Base-by-base conservation (phyloP, 129 eudicot species). In the Pulicaria dysenterica region DNA sequence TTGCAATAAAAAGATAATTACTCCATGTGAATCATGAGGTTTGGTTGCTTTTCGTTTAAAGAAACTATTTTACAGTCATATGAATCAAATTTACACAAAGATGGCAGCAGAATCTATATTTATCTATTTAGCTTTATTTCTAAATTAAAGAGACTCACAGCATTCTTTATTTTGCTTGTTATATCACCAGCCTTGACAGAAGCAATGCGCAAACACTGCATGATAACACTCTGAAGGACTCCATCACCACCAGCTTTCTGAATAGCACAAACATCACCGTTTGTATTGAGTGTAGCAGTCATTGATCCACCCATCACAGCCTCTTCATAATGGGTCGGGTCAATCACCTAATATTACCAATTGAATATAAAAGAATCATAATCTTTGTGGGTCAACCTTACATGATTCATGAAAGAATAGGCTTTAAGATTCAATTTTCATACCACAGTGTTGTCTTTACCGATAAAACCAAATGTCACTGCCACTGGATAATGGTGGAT, bases 401-500 rank as follows among this genome's bases (percentile, higher is more conserved):
- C 63, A 57, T 24, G 41, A 31, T 31, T 57, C 42, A 31, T 24
- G 40, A 24, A 9, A 24, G 36, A 11, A 42, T 58, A 31, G 64
- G 16, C 16, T 31, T 11, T 58, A 58, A 11, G 41, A 34, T 34
- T 58, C 64, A 34, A 2, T 11, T 34, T 58, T 10, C 64, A 34
- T 58, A 58, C 64, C 64, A 58, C 64, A 9, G 36, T 58, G 72
- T 74, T 83, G 37, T 92, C 96, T 47, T 73, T 75, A 58, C 91
- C 88, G 11, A 92, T 63, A 75, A 89, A 92, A 16, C 85, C 98
- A 78, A 92, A 92, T 53, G 96, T 89, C 64, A 92, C 75, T 39
- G 98, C 96, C 44, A 92, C 67, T n/a, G 98, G 98, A 73, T 89
- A 84, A 82, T 92, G 98, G 76, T 92, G 98, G 59, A 92, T 80